phyloP scores from a whole-genome alignment of 176 grass and related monocot species.

The Metroxylon sagu region DNA sequence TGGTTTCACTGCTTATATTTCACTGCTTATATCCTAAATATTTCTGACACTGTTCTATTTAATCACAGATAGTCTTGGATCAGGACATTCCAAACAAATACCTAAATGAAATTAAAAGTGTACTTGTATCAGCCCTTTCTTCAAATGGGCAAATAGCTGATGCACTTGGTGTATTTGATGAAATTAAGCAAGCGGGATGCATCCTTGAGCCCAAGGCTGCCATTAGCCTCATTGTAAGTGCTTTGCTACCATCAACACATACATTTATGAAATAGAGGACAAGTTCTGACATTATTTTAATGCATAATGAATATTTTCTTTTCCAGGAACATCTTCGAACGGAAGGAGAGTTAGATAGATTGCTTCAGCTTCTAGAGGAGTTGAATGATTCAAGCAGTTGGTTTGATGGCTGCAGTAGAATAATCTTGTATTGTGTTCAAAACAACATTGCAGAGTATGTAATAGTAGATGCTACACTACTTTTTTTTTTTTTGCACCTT shows the following conservation, averaged over 20 bases:
- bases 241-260: neutral
- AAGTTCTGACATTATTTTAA: neutral
- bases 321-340: conserved; percentile 63
- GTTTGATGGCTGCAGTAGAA: conserved; percentile 70
- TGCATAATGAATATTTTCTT: conserved; percentile 16
- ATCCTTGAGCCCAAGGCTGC: conserved; percentile 53
- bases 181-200: conserved; percentile 61
- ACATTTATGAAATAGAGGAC: too few species aligned
- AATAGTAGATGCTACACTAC: neutral
- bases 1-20: too few species aligned
- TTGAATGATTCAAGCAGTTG: conserved; percentile 57
- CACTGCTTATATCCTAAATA: too few species aligned
- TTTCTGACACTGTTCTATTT: neutral
- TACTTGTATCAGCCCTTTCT: conserved; percentile 53
- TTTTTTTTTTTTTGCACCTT: neutral
- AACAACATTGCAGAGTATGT: conserved; percentile 63
- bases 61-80: conserved; percentile 57
- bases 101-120: conserved; percentile 54
- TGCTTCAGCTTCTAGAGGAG: conserved; percentile 52
- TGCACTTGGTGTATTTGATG: conserved; percentile 53
- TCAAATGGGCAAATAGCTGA: conserved; percentile 64
- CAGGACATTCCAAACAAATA: conserved; percentile 43
- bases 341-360: conserved; percentile 71
- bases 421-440: conserved; percentile 59
- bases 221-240: conserved; percentile 66